Evolutionary conservation across 805 yeast genomes (phyloP).

Genomic region (Saccharomycopsis malanga): DNA sequence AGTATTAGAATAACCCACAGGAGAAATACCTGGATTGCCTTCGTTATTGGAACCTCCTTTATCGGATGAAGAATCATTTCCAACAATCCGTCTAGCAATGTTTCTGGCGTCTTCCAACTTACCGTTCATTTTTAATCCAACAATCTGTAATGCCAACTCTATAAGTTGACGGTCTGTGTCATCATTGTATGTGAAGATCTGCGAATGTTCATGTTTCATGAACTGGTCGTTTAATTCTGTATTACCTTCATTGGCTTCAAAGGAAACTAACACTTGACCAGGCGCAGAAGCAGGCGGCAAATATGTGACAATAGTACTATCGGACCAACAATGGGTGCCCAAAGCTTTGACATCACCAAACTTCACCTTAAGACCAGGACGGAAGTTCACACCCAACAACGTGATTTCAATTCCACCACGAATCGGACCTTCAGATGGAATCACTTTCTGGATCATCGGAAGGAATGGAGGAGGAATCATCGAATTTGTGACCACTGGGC

Average conservation of each 20-base stretch:
- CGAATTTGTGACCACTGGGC: not conserved
- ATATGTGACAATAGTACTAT: conserved; percentile 85
- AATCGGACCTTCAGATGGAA: conserved; percentile 93
- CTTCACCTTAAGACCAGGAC: conserved; percentile 72
- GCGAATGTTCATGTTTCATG: conserved; percentile 25
- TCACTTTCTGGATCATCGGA: conserved; percentile 75
- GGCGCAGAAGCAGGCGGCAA: conserved; percentile 86
- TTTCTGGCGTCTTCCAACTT: conserved; percentile 90
- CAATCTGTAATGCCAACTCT: conserved; percentile 92
- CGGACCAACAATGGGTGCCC: conserved; percentile 95
- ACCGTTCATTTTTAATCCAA: conserved; percentile 95
- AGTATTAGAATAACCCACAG: conserved; percentile 21
- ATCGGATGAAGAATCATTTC: conserved; percentile 35
- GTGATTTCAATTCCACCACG: conserved; percentile 97
- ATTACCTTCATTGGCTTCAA: conserved; percentile 33
- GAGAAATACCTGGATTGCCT: conserved; percentile 8
- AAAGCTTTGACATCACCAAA: conserved; percentile 78
- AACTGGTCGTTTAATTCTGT: conserved; percentile 2
- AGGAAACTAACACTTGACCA: conserved; percentile 89
- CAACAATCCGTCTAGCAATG: conserved; percentile 86
- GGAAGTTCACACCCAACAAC: conserved; percentile 77
- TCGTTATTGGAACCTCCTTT: conserved; percentile 26
- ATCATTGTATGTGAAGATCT: conserved; percentile 83
- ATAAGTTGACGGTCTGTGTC: conserved; percentile 93
- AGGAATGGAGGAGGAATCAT: not conserved